Evolutionary conservation across 228 moss, liverwort and hornwort species (phyloP).

Genomic region (Sphagnum fallax): DNA sequence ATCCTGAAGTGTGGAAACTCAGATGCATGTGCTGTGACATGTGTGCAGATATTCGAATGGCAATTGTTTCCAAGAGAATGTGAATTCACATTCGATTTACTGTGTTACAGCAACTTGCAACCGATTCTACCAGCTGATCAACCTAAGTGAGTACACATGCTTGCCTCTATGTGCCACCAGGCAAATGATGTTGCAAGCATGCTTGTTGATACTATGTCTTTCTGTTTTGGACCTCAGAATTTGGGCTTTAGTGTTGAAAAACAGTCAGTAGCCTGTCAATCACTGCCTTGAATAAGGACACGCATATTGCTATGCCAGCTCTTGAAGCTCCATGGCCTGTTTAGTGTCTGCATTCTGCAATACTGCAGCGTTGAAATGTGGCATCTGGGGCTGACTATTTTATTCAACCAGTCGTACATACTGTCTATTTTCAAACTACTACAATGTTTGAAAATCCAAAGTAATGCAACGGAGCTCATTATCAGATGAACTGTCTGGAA

Average conservation of each 20-base stretch:
- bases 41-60: background rate
- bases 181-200: background rate
- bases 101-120: background rate
- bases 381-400: too few relatives aligned
- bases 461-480: too few relatives aligned
- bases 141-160: background rate
- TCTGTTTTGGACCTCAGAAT: background rate
- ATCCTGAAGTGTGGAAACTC: background rate
- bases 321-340: too few relatives aligned
- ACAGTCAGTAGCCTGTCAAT: background rate
- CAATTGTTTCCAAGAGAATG: slow-evolving; percentile 2
- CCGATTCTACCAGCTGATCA: background rate
- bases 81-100: background rate
- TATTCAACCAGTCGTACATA: too few relatives aligned
- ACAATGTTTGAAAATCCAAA: too few relatives aligned
- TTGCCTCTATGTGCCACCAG: too few relatives aligned
- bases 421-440: too few relatives aligned
- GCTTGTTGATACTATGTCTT: background rate
- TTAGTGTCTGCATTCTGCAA: too few relatives aligned
- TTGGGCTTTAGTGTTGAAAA: background rate
- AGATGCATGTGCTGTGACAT: background rate
- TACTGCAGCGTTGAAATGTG: too few relatives aligned
- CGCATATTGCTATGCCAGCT: background rate
- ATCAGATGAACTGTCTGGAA: too few relatives aligned
- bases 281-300: background rate